These are phyloP conservation scores for Fonsecaea erecta DNA, from an alignment of 2,329 filamentous ascomycete genomes.

Conservation along the genomic window DNA sequence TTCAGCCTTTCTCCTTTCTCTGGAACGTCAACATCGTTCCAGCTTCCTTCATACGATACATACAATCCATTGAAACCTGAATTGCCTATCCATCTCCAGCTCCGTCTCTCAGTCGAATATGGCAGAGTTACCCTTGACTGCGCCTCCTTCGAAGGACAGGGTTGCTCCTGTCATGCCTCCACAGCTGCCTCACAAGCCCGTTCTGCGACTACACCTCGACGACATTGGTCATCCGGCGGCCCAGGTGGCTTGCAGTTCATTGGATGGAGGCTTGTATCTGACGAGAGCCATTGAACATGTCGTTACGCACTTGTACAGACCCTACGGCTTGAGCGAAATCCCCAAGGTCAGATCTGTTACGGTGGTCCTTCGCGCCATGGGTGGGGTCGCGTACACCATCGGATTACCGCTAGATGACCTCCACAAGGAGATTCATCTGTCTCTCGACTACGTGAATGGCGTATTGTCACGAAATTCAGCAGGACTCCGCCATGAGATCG, in stretches of 20 bases:
- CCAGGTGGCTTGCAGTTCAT: conserved; percentile 67
- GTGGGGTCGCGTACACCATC: conserved; percentile 86
- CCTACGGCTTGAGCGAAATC: conserved; percentile 38
- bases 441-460: conserved; percentile 69
- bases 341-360: conserved; percentile 79
- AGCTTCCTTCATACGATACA: not conserved
- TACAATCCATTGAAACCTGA: not conserved
- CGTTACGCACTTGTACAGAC: conserved; percentile 71
- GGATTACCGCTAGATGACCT: conserved; percentile 77
- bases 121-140: not conserved
- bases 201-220: conserved; percentile 39
- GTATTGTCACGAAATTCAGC: conserved; percentile 26
- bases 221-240: conserved; percentile 63
- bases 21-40: not conserved
- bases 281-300: conserved; percentile 69
- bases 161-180: conserved; percentile 18
- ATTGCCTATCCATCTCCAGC: not conserved
- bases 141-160: conserved; percentile 7
- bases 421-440: conserved; percentile 93
- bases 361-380: conserved; percentile 76
- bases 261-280: conserved; percentile 68
- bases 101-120: not conserved
- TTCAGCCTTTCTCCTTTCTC: not conserved
- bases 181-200: conserved; percentile 27
- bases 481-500: conserved; percentile 61